A percentile compares a stretch with the other conserved stretches of the same genome.
These are phyloP conservation scores for Mycena sp. DNA, from an alignment of 1,284 basidiomycete species.

Conservation along the genomic window DNA sequence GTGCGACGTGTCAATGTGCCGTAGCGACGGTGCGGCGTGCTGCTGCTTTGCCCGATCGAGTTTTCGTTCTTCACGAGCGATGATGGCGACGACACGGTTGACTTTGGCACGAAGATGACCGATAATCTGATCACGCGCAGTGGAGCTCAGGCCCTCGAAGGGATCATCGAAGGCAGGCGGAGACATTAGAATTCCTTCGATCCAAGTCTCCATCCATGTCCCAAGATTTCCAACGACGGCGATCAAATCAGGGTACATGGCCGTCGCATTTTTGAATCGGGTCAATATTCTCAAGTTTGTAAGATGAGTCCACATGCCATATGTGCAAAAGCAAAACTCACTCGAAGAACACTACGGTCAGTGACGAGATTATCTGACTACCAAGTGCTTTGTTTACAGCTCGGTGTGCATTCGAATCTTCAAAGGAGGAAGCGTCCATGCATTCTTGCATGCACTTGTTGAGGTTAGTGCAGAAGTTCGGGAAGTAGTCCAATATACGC, in stretches of 20 bases:
- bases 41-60: conserved; percentile 33
- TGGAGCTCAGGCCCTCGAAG: conserved; percentile 49
- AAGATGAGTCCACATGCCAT: background rate
- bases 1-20: conserved; percentile 19
- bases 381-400: conserved; percentile 42
- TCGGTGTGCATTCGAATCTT: conserved; percentile 47
- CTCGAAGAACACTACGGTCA: conserved; percentile 63
- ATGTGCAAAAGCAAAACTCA: conserved; percentile 40
- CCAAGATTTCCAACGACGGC: conserved; percentile 53
- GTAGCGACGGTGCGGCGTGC: conserved; percentile 4
- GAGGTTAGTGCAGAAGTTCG: conserved; percentile 52
- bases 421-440: conserved; percentile 51
- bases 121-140: conserved; percentile 48
- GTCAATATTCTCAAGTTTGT: conserved; percentile 56
- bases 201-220: conserved; percentile 59
- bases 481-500: conserved; percentile 61
- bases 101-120: conserved; percentile 50
- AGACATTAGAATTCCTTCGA: conserved; percentile 44
- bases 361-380: conserved; percentile 55
- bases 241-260: conserved; percentile 55
- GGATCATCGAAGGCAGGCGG: conserved; percentile 44
- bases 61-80: conserved; percentile 52
- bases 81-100: conserved; percentile 54
- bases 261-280: conserved; percentile 66
- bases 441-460: conserved; percentile 54